Evolutionary conservation across 2,329 filamentous ascomycete genomes (phyloP).

Genomic region (Fusarium sp.): DNA sequence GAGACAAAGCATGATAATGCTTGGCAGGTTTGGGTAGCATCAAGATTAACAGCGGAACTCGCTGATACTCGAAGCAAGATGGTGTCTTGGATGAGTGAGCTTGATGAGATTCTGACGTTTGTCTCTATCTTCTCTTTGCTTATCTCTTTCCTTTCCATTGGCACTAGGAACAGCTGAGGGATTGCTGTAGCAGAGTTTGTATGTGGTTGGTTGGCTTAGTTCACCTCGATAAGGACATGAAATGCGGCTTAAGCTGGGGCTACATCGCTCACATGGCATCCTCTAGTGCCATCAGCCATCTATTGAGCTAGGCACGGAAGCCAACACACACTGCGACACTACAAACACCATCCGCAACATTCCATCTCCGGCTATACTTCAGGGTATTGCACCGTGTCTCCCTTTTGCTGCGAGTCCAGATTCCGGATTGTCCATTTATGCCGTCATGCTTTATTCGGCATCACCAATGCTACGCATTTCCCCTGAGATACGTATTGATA

Average conservation of each 20-base stretch:
- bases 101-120: conserved; percentile 32
- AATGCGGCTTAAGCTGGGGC: conserved; percentile 21
- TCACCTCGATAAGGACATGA: conserved; percentile 34
- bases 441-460: not conserved
- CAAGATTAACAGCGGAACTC: not conserved
- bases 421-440: not conserved
- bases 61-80: conserved; percentile 2
- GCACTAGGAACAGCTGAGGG: conserved; percentile 9
- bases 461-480: not conserved
- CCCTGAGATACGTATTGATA: not conserved
- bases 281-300: conserved; percentile 31
- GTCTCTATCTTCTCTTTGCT: conserved; percentile 1
- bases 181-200: conserved; percentile 12
- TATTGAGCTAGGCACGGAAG: conserved; percentile 28
- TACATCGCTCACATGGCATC: conserved; percentile 39
- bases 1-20: not conserved
- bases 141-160: conserved; percentile 5
- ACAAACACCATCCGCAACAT: conserved; percentile 31
- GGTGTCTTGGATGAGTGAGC: conserved; percentile 1
- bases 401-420: not conserved
- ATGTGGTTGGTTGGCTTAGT: conserved; percentile 22
- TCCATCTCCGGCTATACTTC: conserved; percentile 15
- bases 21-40: not conserved
- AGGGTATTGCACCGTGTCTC: not conserved
- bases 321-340: conserved; percentile 19